Base-by-base conservation (phyloP, 345 rosid species). In the Arabidopsis arenosa region DNA sequence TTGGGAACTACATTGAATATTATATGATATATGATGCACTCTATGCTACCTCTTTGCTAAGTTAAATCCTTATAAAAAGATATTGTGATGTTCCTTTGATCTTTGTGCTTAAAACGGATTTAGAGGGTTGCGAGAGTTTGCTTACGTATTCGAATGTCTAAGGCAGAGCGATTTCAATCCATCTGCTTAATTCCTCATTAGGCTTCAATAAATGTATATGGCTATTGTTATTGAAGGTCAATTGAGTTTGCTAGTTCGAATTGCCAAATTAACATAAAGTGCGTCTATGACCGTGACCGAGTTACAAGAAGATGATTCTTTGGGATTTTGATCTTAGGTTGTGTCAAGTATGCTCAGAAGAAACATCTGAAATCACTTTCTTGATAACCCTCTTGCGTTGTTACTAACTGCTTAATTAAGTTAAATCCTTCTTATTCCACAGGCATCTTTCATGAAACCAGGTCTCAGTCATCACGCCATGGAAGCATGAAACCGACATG, bases 361-460 rank as follows among this genome's bases (percentile, higher is more conserved):
- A 55, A 41, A 5, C 63, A 41, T 7, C 3, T 15, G 54, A 56
- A 43, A 15, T 70, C 15, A 7, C 43, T 71, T 48, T 51, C 51
- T 49, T 61, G 61, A 49, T 48, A 13, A 23, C 1, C 11, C 37
- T 9, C 30, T 48, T 71, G 67, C 13, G 45, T 33, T 57, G 56
- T 44, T 54, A 54, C 10, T 4, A 30, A 0, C 28, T 28, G 39
- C 52, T 56, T 43, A 17, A 55, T 41, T 28, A 30, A 43, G 43
- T 43, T n/a, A 6, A 9, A 32, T 44, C 45, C 1, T 58, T 23
- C 23, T 2, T 2, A 9, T 61, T 37, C 41, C 32, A 4, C 68
- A 72, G 30, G 28, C 41, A 72, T 61, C 75, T 72, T 23, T 72
- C 51, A 36, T 72, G 75, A 71, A 28, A 60, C 49, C 48, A 59